Base-by-base conservation (phyloP, 179 eudicot species). In the Silene noctiflora region DNA sequence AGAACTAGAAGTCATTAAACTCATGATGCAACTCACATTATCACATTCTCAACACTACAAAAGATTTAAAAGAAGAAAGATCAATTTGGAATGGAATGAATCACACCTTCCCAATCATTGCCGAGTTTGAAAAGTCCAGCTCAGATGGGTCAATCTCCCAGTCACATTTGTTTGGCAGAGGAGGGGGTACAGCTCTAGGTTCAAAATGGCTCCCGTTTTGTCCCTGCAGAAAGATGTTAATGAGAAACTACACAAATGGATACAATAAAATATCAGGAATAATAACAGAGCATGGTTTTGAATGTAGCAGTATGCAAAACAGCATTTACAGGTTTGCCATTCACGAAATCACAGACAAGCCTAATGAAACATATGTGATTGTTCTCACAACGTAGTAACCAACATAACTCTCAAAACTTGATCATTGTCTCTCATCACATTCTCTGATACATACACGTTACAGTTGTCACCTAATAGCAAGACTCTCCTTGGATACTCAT, bases 161-260 rank as follows among this genome's bases (percentile, higher is more conserved):
- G 83, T 96, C 99, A 81, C 98, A 93, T 85, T 93, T 93, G 59
- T 89, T 93, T 66, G 99, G 91, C 78, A 86, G 81, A 81, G 99
- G 98, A 19, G 99, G 99, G 51, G 89, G 85, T 74, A 96, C 99
- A 76, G 92, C 90, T 80, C 88, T 91, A 73, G 91, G 97, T 77
- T 96, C 99, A 86, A 93, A 96, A 84, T 93, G 99, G 82, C 99
- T 96, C 73, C 99, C 99, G 85, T 86, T 93, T 82, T 96, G 99
- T 72, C 99, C 99, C 99, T 96, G 89, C 80, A 86, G 21, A 74
- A 46, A 63, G 64, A 75, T 60, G 64, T 16, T 25, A 24, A 21
- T 35, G 61, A 61, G n/a, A 65, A 31, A 19, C n/a, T 63, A 53
- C 24, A 72, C 42, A 20, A 3, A 53, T 20, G 67, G 48, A 24